phyloP scores from a whole-genome alignment of 1,284 basidiomycete species.

The Wallemia mellicola region DNA sequence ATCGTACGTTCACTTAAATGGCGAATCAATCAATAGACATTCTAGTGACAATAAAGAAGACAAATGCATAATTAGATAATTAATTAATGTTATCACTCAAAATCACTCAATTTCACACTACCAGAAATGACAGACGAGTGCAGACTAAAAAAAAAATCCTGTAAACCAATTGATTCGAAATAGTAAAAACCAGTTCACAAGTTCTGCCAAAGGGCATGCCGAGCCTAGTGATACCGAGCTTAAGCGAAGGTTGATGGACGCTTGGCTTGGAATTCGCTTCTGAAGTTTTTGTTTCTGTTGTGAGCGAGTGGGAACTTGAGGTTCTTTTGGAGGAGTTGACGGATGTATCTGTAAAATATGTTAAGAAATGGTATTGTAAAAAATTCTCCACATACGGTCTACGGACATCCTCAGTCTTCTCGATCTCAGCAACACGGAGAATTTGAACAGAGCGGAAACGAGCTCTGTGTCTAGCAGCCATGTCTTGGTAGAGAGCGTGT shows the following conservation, averaged over 20 bases:
- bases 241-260: slow-evolving; percentile 19
- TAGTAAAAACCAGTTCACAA: background rate
- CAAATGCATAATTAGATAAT: too few relatives aligned
- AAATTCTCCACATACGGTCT: slow-evolving; percentile 9
- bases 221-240: background rate
- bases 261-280: slow-evolving; percentile 16
- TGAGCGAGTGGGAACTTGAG: slow-evolving; percentile 98
- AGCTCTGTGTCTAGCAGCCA: slow-evolving; percentile 95
- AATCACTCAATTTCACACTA: too few relatives aligned
- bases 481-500: slow-evolving; percentile 94
- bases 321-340: slow-evolving; percentile 62
- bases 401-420: slow-evolving; percentile 74
- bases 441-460: slow-evolving; percentile 97
- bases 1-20: too few relatives aligned
- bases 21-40: too few relatives aligned
- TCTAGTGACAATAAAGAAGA: too few relatives aligned
- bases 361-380: slow-evolving; percentile 15
- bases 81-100: too few relatives aligned
- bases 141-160: too few relatives aligned
- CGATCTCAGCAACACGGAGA: slow-evolving; percentile 71
- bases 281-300: slow-evolving; percentile 22
- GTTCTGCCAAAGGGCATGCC: too few relatives aligned
- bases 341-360: slow-evolving; percentile 43
- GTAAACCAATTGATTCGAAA: background rate
- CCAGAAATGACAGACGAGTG: too few relatives aligned